Percentiles rank a stretch among this genome's conserved stretches.
These are phyloP conservation scores for Stephanodiscus triporus DNA, from an alignment of 108 stramenopile species.

Conservation along the genomic window DNA sequence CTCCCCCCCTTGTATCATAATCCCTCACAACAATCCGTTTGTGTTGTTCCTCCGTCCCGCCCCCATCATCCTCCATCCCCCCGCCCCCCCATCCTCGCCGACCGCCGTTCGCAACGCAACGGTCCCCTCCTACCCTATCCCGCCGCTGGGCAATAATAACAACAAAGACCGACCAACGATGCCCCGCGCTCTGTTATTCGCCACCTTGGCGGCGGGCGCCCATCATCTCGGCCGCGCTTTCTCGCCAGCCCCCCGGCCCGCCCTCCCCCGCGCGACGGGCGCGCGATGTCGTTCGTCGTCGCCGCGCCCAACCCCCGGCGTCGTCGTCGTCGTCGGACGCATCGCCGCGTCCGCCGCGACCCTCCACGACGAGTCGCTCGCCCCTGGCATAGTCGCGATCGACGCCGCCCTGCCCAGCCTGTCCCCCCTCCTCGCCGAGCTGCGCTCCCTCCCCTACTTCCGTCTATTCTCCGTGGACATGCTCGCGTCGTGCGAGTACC, in stretches of 20 bases:
- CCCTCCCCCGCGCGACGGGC: too few relatives aligned
- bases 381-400: constrained; percentile 68
- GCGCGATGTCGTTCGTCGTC: too few relatives aligned
- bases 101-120: too few relatives aligned
- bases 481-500: constrained; percentile 88
- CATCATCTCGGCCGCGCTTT: neutral
- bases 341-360: constrained; percentile 19
- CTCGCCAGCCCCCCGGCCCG: neutral
- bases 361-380: constrained; percentile 58
- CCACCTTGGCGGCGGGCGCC: neutral
- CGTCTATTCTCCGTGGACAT: constrained; percentile 84
- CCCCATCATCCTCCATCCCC: too few relatives aligned
- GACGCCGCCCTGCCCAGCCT: constrained; percentile 61
- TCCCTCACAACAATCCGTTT: too few relatives aligned
- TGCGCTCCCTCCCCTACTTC: constrained; percentile 71
- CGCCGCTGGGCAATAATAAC: too few relatives aligned
- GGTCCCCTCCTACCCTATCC: too few relatives aligned
- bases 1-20: too few relatives aligned
- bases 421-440: constrained; percentile 41
- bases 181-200: neutral
- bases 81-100: too few relatives aligned
- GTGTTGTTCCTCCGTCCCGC: too few relatives aligned
- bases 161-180: neutral
- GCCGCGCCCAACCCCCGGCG: too few relatives aligned
- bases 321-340: too few relatives aligned